Percentiles rank a stretch among this genome's conserved stretches.
Evolutionary conservation across 2,329 filamentous ascomycete genomes (phyloP).

Genomic region (Cordyceps javanica): DNA sequence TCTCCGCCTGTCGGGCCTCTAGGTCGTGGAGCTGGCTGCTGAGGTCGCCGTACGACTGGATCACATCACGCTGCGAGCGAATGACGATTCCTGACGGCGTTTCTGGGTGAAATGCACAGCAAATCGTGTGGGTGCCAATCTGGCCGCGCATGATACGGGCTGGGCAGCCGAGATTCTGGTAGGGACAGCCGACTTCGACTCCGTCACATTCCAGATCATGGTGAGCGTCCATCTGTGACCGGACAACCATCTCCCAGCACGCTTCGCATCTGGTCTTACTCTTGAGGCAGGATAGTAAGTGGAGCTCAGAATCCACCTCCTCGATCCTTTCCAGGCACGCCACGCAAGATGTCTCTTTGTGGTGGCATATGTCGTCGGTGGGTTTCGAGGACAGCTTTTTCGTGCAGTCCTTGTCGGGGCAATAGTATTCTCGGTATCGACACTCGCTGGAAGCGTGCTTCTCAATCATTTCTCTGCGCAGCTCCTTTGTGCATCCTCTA

Average conservation of each 20-base stretch:
- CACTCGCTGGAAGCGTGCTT: constrained; percentile 53
- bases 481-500: constrained; percentile 43
- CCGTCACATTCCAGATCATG: constrained; percentile 43
- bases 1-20: constrained; percentile 28
- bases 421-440: constrained; percentile 48
- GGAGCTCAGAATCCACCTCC: constrained; percentile 33
- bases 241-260: constrained; percentile 40
- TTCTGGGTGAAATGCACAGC: constrained; percentile 46
- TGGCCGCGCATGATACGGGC: constrained; percentile 27
- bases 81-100: constrained; percentile 47
- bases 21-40: constrained; percentile 30
- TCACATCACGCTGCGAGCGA: constrained; percentile 40
- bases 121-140: constrained; percentile 39
- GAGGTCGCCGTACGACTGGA: constrained; percentile 35
- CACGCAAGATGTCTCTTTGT: constrained; percentile 44
- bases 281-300: constrained; percentile 37
- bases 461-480: constrained; percentile 48
- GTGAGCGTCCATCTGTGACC: constrained; percentile 42
- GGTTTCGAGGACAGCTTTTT: constrained; percentile 47
- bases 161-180: constrained; percentile 32
- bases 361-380: constrained; percentile 46
- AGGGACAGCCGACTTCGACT: constrained; percentile 42
- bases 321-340: constrained; percentile 47
- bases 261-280: constrained; percentile 43
- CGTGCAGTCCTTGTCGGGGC: constrained; percentile 46